Conservation (phyloP, 306 rosid species). For the Dalbergia cultrata region DNA sequence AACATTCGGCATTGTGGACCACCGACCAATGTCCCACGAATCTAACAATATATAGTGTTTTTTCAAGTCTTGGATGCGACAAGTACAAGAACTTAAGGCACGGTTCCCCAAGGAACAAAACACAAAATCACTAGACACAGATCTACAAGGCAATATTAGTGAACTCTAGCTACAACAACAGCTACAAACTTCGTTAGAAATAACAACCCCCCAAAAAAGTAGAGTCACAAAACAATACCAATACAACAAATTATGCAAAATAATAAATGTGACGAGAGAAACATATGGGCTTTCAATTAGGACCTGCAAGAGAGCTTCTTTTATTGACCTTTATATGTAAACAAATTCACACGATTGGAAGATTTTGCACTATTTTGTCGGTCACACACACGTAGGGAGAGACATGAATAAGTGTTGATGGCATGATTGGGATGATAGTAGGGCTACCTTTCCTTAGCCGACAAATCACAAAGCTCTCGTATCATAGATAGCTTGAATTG, state of each 20-base stretch:
- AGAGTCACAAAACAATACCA: neutral
- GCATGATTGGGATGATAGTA: conserved; percentile 38
- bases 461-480: conserved; percentile 49
- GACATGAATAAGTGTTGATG: conserved; percentile 10
- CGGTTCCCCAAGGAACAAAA: conserved; percentile 48
- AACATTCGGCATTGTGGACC: conserved; percentile 20
- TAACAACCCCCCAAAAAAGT: conserved; percentile 8
- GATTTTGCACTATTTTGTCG: conserved; percentile 64
- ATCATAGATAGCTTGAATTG: conserved; percentile 36
- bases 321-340: conserved; percentile 36
- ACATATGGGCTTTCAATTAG: neutral
- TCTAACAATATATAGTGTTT: conserved; percentile 37
- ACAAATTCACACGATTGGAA: conserved; percentile 42
- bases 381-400: conserved; percentile 43
- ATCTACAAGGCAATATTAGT: conserved; percentile 26
- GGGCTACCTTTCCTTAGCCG: conserved; percentile 59
- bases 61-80: conserved; percentile 24
- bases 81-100: conserved; percentile 46
- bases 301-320: conserved; percentile 41
- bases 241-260: conserved; percentile 35
- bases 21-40: conserved; percentile 43
- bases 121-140: conserved; percentile 35
- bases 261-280: conserved; percentile 30
- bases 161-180: conserved; percentile 29
- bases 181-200: neutral